phyloP scores from a whole-genome alignment of 2,329 filamentous ascomycete species.

The Mycosphaerelloides madeirae region DNA sequence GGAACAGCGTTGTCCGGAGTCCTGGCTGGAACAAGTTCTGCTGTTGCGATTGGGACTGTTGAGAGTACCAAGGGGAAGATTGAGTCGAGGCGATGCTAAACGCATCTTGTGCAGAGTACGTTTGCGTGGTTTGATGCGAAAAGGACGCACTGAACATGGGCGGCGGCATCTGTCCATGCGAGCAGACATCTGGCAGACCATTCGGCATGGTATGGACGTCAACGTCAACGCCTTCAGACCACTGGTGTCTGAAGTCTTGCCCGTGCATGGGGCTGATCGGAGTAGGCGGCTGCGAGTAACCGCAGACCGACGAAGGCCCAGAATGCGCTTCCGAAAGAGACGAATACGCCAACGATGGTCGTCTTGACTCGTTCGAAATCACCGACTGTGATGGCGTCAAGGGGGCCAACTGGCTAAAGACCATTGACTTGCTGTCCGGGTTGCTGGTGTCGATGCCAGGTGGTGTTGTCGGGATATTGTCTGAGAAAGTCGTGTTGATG shows the following conservation, averaged over 20 bases:
- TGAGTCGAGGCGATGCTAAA: conserved; percentile 3
- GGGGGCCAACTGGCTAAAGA: background rate
- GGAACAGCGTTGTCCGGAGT: conserved; percentile 8
- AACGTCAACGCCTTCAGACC: conserved; percentile 13
- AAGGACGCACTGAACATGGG: conserved; percentile 6
- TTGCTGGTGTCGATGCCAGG: no score
- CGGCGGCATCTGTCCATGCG: conserved; percentile 3
- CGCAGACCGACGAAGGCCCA: conserved; percentile 15
- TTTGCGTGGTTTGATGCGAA: background rate
- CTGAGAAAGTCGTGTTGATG: conserved; percentile 19
- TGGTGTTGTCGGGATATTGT: no score
- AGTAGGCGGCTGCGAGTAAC: conserved; percentile 24
- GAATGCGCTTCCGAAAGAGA: conserved; percentile 17
- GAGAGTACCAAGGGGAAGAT: conserved; percentile 2
- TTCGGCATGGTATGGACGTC: conserved; percentile 10
- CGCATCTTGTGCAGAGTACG: background rate
- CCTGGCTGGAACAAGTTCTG: background rate
- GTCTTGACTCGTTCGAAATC: conserved; percentile 22
- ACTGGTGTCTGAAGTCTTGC: conserved; percentile 11
- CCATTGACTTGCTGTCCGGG: no score
- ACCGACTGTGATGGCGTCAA: conserved; percentile 27
- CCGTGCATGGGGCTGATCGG: conserved; percentile 17
- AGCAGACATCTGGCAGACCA: conserved; percentile 7
- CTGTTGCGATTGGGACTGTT: conserved; percentile 1
- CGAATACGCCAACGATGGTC: conserved; percentile 24